These are phyloP conservation scores for Petasospora fabianii DNA, from an alignment of 1,139 yeast genomes.

Conservation along the genomic window DNA sequence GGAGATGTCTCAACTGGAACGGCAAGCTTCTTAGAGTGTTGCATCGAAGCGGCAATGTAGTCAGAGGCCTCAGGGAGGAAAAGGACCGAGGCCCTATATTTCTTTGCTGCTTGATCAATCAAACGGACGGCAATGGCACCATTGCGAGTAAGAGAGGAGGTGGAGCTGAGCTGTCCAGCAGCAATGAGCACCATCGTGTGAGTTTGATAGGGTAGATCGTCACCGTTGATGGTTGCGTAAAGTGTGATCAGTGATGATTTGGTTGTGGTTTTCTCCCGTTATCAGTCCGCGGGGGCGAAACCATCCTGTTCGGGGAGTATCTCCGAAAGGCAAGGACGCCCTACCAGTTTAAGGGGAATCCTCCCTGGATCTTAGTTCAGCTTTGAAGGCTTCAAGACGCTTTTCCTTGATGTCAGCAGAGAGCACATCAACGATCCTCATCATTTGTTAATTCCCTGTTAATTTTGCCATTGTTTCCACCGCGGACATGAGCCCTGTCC, in stretches of 20 bases:
- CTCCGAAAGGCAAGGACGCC: too few relatives aligned
- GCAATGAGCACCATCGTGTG: constrained; percentile 57
- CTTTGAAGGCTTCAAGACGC: too few relatives aligned
- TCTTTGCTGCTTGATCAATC: constrained; percentile 56
- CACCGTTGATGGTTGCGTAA: too few relatives aligned
- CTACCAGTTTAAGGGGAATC: too few relatives aligned
- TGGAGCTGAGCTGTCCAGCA: constrained; percentile 83
- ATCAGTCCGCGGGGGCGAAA: not conserved
- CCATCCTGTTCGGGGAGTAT: not conserved
- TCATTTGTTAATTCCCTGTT: too few relatives aligned
- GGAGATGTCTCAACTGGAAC: constrained; percentile 44
- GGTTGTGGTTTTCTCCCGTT: too few relatives aligned
- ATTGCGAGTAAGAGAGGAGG: constrained; percentile 58
- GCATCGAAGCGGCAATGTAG: constrained; percentile 68
- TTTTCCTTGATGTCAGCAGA: too few relatives aligned
- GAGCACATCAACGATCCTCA: too few relatives aligned
- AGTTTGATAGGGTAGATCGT: not conserved
- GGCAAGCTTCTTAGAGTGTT: constrained; percentile 61
- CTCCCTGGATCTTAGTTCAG: too few relatives aligned
- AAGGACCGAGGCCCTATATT: constrained; percentile 55
- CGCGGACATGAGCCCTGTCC: too few relatives aligned
- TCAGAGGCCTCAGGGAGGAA: constrained; percentile 95
- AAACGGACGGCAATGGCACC: constrained; percentile 54
- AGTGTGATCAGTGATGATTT: too few relatives aligned
- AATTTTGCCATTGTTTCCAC: too few relatives aligned